Evolutionary conservation across 352 stramenopile species (phyloP).

Genomic region (Plasmopara viticola): DNA sequence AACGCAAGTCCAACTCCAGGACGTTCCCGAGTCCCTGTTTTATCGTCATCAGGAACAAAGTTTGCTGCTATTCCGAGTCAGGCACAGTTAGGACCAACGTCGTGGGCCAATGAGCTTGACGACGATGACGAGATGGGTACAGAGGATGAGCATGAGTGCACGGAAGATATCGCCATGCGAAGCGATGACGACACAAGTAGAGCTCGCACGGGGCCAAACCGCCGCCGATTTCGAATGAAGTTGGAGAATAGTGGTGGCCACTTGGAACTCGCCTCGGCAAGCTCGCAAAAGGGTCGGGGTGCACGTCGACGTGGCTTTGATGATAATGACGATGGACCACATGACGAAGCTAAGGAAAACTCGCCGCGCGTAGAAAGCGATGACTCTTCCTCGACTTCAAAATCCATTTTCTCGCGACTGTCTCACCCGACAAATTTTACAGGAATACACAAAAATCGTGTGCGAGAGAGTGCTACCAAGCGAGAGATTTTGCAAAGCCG

Average conservation of each 20-base stretch:
- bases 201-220: slow-evolving; percentile 18
- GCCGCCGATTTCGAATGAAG: slow-evolving; percentile 54
- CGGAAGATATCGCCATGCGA: slow-evolving; percentile 50
- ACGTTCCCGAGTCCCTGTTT: slow-evolving; percentile 15
- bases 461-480: slow-evolving; percentile 73
- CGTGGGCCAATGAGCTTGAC: slow-evolving; percentile 46
- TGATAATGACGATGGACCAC: slow-evolving; percentile 30
- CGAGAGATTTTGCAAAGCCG: slow-evolving; percentile 72
- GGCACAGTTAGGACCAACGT: slow-evolving; percentile 9
- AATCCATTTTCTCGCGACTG: slow-evolving; percentile 79
- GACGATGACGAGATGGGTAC: slow-evolving; percentile 58
- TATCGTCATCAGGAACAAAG: slow-evolving; percentile 14
- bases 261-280: slow-evolving; percentile 30
- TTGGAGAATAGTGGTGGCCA: slow-evolving; percentile 37
- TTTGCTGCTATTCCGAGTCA: slow-evolving; percentile 10
- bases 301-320: slow-evolving; percentile 29
- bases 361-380: slow-evolving; percentile 56
- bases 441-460: slow-evolving; percentile 83
- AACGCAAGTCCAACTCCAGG: slow-evolving; percentile 11
- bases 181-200: slow-evolving; percentile 34
- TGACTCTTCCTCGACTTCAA: slow-evolving; percentile 38
- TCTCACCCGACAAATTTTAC: slow-evolving; percentile 86
- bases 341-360: slow-evolving; percentile 21
- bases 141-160: slow-evolving; percentile 33
- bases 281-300: slow-evolving; percentile 33